Evolutionary conservation across 495 filamentous ascomycete genomes (phyloP), one percentile per base, ranked within the genome.

Genomic region (Trichoderma reesei): DNA sequence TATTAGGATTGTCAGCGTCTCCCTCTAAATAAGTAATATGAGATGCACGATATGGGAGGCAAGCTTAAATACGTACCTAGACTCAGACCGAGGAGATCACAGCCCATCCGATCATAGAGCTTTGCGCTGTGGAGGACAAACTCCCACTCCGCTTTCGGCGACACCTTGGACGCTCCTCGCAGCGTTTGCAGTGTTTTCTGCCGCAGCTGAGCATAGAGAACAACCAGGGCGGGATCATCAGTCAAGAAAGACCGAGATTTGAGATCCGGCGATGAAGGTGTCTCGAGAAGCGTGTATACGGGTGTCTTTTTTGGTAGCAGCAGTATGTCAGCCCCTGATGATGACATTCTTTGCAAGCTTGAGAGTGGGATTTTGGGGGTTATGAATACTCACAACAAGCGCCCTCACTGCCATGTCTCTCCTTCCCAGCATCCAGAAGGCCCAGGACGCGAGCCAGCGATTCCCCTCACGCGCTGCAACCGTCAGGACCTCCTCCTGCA

Each of bases 381-480:
- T 37, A 26, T 18, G 9, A 3, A 18, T 44, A 72, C 76, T 74
- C 71, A 84, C 81, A 61, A 97, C 86, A 3, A 98, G 74, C n/a
- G 88, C 86, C 18, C 90, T 83, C 5, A 98, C 91, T 14, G 93
- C 91, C 81, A 91, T 89, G 69, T 95, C 91, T 46, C 85, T 82
- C 62, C 87, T 79, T 44, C 86, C 85, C 18, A 99, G 80, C 86
- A 96, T 91, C 90, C 92, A 96, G 73, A 93, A 96, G 4, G 91
- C 90, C 95, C 95, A 99, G 1, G 89, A 91, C 3, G 92, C 91
- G 59, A 95, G 85, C 95, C 95, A 99, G 63, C 93, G 82, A 72
- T 98, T 93, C 1, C 90, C 91, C 64, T 91, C 86, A 11, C 84
- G 78, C 3, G 88, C 83, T 8, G 95, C 94, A 66, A 90, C 79